Base-by-base conservation (phyloP, 2,329 filamentous ascomycete species). In the Plectosphaerella sp. region DNA sequence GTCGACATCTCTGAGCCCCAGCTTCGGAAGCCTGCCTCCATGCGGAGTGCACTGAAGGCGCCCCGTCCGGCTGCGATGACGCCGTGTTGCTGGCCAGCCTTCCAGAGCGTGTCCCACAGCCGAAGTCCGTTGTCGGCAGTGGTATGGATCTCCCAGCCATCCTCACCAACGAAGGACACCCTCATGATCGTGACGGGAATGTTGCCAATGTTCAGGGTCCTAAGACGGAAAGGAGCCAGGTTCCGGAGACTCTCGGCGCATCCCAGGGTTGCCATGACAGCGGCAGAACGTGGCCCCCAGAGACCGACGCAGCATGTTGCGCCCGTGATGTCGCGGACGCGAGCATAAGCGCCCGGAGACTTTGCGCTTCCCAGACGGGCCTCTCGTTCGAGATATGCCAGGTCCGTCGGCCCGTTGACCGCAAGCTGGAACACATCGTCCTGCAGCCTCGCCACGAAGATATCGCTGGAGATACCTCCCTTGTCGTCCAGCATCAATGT, bases 81-180 rank as follows among this genome's bases (percentile, higher is more conserved):
- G 1, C 82, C 83, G 14, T 82, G 72, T 0, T 68, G 58, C 54
- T 78, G 73, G 0, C 83, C 82, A 1, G 79, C 78, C 33, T 75
- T 62, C 70, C 68, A 83, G 2, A 86, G 64, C 0, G 70, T 69
- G 55, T 86, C 82, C 83, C 83, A 86, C 0, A 86, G 67, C 1
- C 73, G 68, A 12, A 74, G 73, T 1, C 83, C 82, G 41, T 79
- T 75, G 24, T 86, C 83, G 1, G 83, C 78, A 35, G 72, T 82
- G 1, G 82, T 74, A 54, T 83, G 80, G 18, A 86, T 74, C 60
- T 86, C 83, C 80, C 81, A 86, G 1, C 83, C 83, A 0, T 72
- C 66, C 57, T 86, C 83, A 6, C 83, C 83, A 4, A 86, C 78
- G 48, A 79, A 82, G 0, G 82, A 86, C 37, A 83, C 71, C 3